Base-by-base conservation (phyloP, 2,329 filamentous ascomycete genomes). In the Fusarium humuli region DNA sequence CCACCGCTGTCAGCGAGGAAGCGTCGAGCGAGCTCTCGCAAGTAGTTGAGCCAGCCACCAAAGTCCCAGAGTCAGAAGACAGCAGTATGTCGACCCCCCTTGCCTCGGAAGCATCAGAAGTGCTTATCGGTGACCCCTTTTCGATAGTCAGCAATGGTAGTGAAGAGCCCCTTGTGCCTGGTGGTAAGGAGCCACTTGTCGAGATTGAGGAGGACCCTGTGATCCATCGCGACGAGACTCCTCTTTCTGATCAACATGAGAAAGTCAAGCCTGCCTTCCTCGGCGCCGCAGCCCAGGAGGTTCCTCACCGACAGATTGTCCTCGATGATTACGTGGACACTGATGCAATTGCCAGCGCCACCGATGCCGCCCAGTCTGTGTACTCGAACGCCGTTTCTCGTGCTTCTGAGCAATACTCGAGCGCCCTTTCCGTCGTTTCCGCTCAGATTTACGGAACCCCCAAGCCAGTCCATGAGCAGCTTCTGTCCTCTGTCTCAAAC, bases 371-470 rank as follows among this genome's bases (percentile, higher is more conserved):
- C 7, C 83, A 85, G 64, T 84, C 85, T 9, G 87, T 86, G 10
- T 94, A 93, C 78, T 87, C 86, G 11, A 86, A 86, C 25, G 92
- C 92, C 22, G 79, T 92, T 12, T 87, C 86, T 45, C 83, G 86
- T 42, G 92, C 92, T 6, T 88, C 88, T n/a, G 84, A 88, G 42
- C 89, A 91, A 57, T 93, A 92, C 72, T 86, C 86, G 0, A 88
- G 88, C 23, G 92, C 91, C 12, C 88, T 90, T 73, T 91, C 91
- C 2, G 84, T 88, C 27, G 83, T 92, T 3, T 93, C 91, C 2
- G 86, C 84, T 6, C 87, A 92, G 73, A 85, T 93, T 41, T 89
- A 87, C 29, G 91, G 91, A 32, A 89, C 89, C 2, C 88, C 91
- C 2, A 87, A 91, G 74, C 91, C 92, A 10, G 85, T 88, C 6